Conservation (phyloP, 2,329 filamentous ascomycete species). For the Venturia oleaginea region DNA sequence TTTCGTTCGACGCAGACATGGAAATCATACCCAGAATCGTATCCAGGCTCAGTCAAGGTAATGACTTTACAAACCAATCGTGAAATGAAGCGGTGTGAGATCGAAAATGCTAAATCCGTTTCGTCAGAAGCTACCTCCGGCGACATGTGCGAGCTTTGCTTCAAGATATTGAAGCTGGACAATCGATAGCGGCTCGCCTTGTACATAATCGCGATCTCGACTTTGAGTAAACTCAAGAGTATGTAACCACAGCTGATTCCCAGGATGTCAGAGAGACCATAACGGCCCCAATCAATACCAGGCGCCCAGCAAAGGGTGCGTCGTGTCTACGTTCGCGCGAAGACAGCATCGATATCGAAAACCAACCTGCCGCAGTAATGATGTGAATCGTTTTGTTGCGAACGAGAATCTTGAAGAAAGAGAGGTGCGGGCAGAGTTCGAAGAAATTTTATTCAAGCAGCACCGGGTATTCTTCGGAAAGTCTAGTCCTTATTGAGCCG, state of each 20-base stretch:
- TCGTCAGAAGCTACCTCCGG: no score
- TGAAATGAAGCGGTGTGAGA: no score
- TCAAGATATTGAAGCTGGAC: no score
- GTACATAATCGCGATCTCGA: neutral
- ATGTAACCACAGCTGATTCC: slow-evolving; percentile 68
- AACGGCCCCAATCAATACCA: slow-evolving; percentile 55
- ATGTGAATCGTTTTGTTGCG: slow-evolving; percentile 47
- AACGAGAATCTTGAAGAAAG: slow-evolving; percentile 29
- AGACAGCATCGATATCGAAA: slow-evolving; percentile 49
- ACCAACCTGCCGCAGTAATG: slow-evolving; percentile 51
- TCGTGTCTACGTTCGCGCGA: slow-evolving; percentile 59
- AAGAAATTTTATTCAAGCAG: neutral
- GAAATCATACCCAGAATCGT: no score
- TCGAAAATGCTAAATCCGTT: no score
- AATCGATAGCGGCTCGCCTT: no score
- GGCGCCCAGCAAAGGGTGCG: slow-evolving; percentile 63
- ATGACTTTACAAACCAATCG: no score
- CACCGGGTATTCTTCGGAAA: neutral
- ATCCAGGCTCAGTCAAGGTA: no score
- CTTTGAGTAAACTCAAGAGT: neutral
- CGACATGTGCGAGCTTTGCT: no score
- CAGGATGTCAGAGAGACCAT: slow-evolving; percentile 52
- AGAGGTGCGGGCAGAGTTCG: slow-evolving; percentile 22
- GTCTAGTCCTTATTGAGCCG: neutral
- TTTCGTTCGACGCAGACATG: no score